Base-by-base conservation (phyloP, 805 yeast genomes). In the Wickerhamiella galacta region DNA sequence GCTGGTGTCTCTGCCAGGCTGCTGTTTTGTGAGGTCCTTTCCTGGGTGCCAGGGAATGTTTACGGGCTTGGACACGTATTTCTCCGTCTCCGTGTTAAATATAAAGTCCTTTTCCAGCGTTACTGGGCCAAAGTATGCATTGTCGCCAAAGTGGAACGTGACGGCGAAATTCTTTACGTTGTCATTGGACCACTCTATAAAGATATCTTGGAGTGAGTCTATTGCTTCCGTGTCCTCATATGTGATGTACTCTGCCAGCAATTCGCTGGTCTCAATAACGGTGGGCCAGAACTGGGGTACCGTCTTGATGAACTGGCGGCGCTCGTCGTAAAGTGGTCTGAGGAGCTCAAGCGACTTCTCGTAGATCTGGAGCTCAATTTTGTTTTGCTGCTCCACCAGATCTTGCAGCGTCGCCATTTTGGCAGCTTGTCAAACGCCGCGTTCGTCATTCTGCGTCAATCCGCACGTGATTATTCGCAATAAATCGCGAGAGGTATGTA, bases 251-350 rank as follows among this genome's bases (percentile, higher is more conserved):
- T 83, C 93, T 11, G 79, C 75, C 49, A 87, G 36, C 17, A 50
- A 78, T 42, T 80, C 94, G 32, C 78, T 76, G 46, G 77, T 77
- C 48, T 79, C 82, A 8, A 87, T 55, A 0, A 79, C 93, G 33
- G 76, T 68, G 46, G 78, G 75, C 96, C 96, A 87, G 53, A 87
- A 83, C 41, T 69, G 68, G 1, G 85, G 82, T 27, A 83, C 67
- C 3, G 61, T 51, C 4, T 44, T 35, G 11, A 74, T 59, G n/a
- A 66, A 54, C 5, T 46, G 58, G 16, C 79, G 62, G 43, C 95
- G 61, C 36, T 64, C 54, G 4, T 49, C 58, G 47, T 70, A 81
- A 6, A 79, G 60, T 14, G 72, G 67, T 40, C 64, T 66, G 6
- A 81, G 64, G 20, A 65, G 38, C 35, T 41, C 36, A 16, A 43